Percentiles rank a stretch among this genome's conserved stretches.
These are phyloP conservation scores for Aurinia saxatilis DNA, from an alignment of 345 rosid species.

Conservation along the genomic window DNA sequence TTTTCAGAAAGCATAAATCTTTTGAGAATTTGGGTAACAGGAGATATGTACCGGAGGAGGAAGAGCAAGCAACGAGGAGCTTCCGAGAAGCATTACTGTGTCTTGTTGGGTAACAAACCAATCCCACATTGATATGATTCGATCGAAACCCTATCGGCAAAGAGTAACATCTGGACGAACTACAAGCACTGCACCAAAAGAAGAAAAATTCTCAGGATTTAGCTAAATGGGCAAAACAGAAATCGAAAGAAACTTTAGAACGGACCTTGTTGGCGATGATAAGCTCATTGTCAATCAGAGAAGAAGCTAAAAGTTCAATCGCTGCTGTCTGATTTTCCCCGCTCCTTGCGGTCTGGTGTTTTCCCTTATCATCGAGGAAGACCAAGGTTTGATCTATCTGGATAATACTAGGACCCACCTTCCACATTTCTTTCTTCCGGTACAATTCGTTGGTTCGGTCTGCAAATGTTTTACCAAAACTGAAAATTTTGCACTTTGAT, in stretches of 20 bases:
- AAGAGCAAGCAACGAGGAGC: slow-evolving; percentile 40
- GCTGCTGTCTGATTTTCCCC: slow-evolving; percentile 7
- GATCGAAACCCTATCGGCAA: slow-evolving; percentile 37
- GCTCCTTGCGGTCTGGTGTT: slow-evolving; percentile 16
- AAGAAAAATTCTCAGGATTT: slow-evolving; percentile 2
- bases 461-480: not conserved
- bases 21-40: not conserved
- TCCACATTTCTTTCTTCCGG: slow-evolving; percentile 12
- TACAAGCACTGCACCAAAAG: slow-evolving; percentile 29
- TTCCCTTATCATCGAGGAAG: slow-evolving; percentile 26
- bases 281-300: slow-evolving; percentile 18
- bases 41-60: slow-evolving; percentile 26
- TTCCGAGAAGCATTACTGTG: slow-evolving; percentile 16
- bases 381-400: slow-evolving; percentile 6
- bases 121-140: slow-evolving; percentile 27
- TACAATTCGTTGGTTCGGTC: not conserved
- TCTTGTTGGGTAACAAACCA: slow-evolving; percentile 26
- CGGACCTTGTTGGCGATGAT: slow-evolving; percentile 29
- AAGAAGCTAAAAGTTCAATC: not conserved
- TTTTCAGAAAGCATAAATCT: not conserved
- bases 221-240: not conserved
- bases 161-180: slow-evolving; percentile 37
- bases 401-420: slow-evolving; percentile 25
- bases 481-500: no score
- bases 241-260: not conserved